These are phyloP conservation scores for Mucor racemosus DNA, from an alignment of 371 early-diverging fungal species.

Conservation along the genomic window DNA sequence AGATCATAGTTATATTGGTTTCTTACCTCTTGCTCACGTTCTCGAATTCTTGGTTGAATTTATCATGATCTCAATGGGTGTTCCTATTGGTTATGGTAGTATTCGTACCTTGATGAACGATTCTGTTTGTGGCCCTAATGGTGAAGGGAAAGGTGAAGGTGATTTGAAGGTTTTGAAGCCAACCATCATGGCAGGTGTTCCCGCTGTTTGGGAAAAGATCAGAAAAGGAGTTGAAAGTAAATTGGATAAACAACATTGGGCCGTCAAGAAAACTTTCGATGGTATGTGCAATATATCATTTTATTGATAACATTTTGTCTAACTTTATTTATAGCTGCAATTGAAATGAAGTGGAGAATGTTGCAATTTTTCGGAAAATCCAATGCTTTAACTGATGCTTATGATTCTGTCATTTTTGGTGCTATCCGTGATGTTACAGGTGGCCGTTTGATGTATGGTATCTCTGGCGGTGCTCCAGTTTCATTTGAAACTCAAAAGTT, in stretches of 20 bases:
- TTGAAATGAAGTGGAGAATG: constrained; percentile 75
- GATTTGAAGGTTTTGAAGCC: constrained; percentile 90
- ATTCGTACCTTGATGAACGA: constrained; percentile 84
- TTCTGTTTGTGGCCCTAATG: constrained; percentile 62
- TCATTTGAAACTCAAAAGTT: constrained; percentile 85
- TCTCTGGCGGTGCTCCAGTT: constrained; percentile 96
- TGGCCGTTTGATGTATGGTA: constrained; percentile 78
- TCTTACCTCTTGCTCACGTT: constrained; percentile 92
- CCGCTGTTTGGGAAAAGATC: constrained; percentile 90
- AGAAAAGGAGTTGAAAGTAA: constrained; percentile 76
- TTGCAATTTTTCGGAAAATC: constrained; percentile 57
- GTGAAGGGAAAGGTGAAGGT: constrained; percentile 81
- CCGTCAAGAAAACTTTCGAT: constrained; percentile 57
- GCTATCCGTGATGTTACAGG: constrained; percentile 83
- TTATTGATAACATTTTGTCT: neutral
- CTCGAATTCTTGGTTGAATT: constrained; percentile 78
- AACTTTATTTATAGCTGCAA: constrained; percentile 55
- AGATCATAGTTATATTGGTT: constrained; percentile 75
- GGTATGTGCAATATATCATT: constrained; percentile 21
- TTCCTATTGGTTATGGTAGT: constrained; percentile 83
- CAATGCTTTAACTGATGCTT: constrained; percentile 67
- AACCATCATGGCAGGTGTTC: constrained; percentile 89
- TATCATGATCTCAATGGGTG: constrained; percentile 49
- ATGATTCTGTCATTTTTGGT: constrained; percentile 82
- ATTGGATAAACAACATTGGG: constrained; percentile 65